These are phyloP conservation scores for Vitis hybrid DNA, from an alignment of 177 flowering plant species.

Conservation along the genomic window DNA sequence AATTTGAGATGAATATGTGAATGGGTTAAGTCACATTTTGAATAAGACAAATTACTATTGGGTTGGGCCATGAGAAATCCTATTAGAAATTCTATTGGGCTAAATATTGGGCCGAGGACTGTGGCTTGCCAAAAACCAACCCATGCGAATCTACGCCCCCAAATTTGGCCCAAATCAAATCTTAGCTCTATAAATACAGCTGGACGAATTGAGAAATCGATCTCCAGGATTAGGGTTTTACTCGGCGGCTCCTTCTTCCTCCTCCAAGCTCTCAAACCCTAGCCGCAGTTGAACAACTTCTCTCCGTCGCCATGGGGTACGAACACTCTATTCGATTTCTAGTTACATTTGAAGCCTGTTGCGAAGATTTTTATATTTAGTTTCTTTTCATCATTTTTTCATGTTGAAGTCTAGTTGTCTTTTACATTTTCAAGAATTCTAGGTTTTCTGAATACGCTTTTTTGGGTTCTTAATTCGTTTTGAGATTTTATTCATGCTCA, in stretches of 20 bases:
- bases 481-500: too few species aligned
- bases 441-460: neutral
- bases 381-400: neutral
- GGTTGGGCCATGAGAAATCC: too few species aligned
- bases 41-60: too few species aligned
- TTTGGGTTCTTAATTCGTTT: too few species aligned
- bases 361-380: neutral
- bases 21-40: too few species aligned
- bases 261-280: constrained; percentile 7
- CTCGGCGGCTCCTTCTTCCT: constrained; percentile 13
- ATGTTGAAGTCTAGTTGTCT: neutral
- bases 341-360: neutral
- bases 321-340: neutral
- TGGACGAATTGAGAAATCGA: too few species aligned
- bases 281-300: constrained; percentile 11
- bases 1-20: too few species aligned
- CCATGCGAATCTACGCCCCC: too few species aligned
- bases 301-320: constrained; percentile 27
- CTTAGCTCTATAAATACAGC: neutral
- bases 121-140: neutral
- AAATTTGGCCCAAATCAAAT: neutral
- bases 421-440: neutral
- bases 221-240: constrained; percentile 19
- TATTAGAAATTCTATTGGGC: too few species aligned
- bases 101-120: neutral